Conservation (phyloP, 139 green algal genomes). For the Auxenochlorella protothecoides region DNA sequence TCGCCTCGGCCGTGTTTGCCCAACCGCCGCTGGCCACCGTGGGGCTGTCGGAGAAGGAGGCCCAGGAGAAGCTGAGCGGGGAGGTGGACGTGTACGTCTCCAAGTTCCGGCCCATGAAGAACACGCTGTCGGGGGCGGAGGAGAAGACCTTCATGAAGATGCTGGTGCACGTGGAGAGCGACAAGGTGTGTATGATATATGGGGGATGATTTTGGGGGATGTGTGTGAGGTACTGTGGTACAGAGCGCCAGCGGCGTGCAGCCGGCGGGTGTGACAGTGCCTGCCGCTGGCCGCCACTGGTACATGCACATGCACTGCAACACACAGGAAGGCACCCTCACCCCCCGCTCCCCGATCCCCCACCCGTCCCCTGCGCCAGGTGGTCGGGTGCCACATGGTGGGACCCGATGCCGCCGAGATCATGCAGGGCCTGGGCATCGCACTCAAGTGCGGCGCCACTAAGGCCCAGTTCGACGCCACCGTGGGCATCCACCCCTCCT, state of each 20-base stretch:
- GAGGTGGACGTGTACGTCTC: slow-evolving; percentile 84
- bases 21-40: slow-evolving; percentile 83
- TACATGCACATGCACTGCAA: too few species aligned
- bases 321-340: too few species aligned
- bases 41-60: slow-evolving; percentile 83
- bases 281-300: too few species aligned
- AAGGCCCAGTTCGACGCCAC: slow-evolving; percentile 85
- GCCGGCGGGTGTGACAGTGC: too few species aligned
- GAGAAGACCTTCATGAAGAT: slow-evolving; percentile 83
- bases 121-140: slow-evolving; percentile 75
- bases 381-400: slow-evolving; percentile 92
- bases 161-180: slow-evolving; percentile 70
- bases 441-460: slow-evolving; percentile 81
- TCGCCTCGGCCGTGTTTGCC: slow-evolving; percentile 77
- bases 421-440: slow-evolving; percentile 93
- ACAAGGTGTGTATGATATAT: slow-evolving; percentile 34
- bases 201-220: too few species aligned
- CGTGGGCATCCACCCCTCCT: slow-evolving; percentile 88
- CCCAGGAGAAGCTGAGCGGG: slow-evolving; percentile 47
- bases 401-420: slow-evolving; percentile 87
- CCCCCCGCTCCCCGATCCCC: too few species aligned
- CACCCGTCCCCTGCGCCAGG: not conserved
- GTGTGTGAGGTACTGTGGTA: too few species aligned
- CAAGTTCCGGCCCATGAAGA: slow-evolving; percentile 88
- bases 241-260: too few species aligned